Base-by-base conservation (phyloP, 1,139 yeast species). In the Pichia sp. region DNA sequence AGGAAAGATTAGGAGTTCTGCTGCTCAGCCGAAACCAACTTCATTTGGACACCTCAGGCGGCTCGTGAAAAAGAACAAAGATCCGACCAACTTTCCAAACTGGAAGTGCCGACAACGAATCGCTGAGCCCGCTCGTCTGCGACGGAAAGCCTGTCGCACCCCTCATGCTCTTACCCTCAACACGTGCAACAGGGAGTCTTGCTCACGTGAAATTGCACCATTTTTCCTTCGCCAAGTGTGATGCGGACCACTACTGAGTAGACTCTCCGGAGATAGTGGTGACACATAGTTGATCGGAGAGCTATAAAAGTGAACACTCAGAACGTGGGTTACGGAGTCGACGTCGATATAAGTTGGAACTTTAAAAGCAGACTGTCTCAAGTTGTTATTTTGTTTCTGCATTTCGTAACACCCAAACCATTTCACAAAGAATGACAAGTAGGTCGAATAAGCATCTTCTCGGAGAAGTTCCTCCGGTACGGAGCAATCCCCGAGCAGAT, bases 141-240 rank as follows among this genome's bases (percentile, higher is more conserved):
- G 40, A 36, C 40, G n/a, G 6, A 13, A 36, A 8, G 6, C n/a
- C n/a, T 36, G 15, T 36, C 40, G 40, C 15, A 7, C 2, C n/a
- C 40, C 15, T 36, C n/a, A 11, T 3, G 7, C 15, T 8, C 15
- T 15, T 10, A 2, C 15, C 40, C 40, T 5, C 13, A 36, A 7
- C 40, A 36, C 40, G 40, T 36, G 40, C 7, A 5, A 11, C n/a
- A 6, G 15, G 15, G 15, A 8, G n/a, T 36, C 8, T 16, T 8
- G n/a, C 19, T 53, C 55, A 53, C 55, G 55, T 53, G 55, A 53
- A 49, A 53, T 53, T 49, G 50, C 55, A 49, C 19, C 6, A 47
- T 48, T 19, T 31, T 8, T 4, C 23, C 45, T 11, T 15, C 40
- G 40, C 15, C n/a, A 36, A 36, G 40, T 11, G 40, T 15, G 40